Evolutionary conservation across 768 basidiomycete species (phyloP).

Genomic region (Lentinula edodes): DNA sequence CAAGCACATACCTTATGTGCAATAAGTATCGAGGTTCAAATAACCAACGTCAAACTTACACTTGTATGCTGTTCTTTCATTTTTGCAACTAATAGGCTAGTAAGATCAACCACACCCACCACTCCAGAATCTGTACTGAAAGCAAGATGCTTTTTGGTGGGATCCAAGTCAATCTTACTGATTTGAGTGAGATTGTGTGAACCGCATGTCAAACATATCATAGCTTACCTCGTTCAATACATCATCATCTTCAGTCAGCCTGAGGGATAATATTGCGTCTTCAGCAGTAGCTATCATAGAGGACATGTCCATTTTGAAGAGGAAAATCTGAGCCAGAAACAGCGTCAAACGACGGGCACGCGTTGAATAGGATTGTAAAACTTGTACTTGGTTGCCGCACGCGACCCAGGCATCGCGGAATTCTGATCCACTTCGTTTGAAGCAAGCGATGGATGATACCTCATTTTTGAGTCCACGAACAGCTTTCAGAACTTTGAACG

Average conservation of each 20-base stretch:
- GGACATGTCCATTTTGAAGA: slow-evolving; percentile 36
- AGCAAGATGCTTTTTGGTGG: slow-evolving; percentile 50
- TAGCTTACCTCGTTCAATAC: slow-evolving; percentile 59
- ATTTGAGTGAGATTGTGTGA: slow-evolving; percentile 22
- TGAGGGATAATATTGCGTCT: slow-evolving; percentile 43
- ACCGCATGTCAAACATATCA: neutral
- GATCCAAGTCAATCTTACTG: slow-evolving; percentile 61
- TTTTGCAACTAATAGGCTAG: slow-evolving; percentile 35
- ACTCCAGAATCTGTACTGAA: slow-evolving; percentile 67
- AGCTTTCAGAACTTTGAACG: slow-evolving; percentile 58
- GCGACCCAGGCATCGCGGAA: slow-evolving; percentile 60
- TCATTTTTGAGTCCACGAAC: slow-evolving; percentile 51
- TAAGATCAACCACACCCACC: slow-evolving; percentile 62
- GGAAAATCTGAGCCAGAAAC: slow-evolving; percentile 29
- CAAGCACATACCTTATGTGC: slow-evolving; percentile 59
- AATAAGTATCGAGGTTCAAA: neutral
- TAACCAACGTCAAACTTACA: slow-evolving; percentile 34
- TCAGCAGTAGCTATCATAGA: slow-evolving; percentile 49
- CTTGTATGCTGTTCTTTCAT: slow-evolving; percentile 63
- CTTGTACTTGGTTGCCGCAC: slow-evolving; percentile 48
- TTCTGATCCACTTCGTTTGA: slow-evolving; percentile 33
- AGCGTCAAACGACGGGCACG: neutral
- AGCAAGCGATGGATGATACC: slow-evolving; percentile 56
- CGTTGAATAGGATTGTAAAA: neutral
- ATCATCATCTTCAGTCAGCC: slow-evolving; percentile 49